Base-by-base conservation (phyloP, 805 yeast genomes). In the Wickerhamia fluorescens region DNA sequence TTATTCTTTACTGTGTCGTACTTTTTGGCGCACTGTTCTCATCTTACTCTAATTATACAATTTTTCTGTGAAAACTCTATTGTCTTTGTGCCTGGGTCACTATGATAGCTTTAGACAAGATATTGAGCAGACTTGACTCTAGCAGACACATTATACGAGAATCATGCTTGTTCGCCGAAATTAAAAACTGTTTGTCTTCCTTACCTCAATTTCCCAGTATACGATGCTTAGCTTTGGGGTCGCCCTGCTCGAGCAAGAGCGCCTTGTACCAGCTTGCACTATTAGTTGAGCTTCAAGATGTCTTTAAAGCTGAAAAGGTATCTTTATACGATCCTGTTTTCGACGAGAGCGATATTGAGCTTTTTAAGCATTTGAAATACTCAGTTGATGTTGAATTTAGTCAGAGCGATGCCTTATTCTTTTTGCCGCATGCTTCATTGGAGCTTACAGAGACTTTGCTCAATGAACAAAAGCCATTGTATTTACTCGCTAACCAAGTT, bases 391-490 rank as follows among this genome's bases (percentile, higher is more conserved):
- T 38, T 4, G 36, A 45, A 14, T 41, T 24, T 28, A 7, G 31
- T 11, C 26, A 31, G 10, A 27, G 18, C 11, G 29, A 13, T 16
- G 7, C 24, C 37, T 51, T 83, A 2, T 79, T 59, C 47, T 82
- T 73, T 44, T 60, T 83, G 26, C 94, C 94, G 0, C 94, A 83
- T 55, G 89, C 88, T 0, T 84, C 86, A 1, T 51, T 78, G 22
- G 59, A 50, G 11, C 42, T 75, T 11, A 70, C 78, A 1, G 66
- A 73, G 23, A n/a, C 15, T 2, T 37, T 75, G 1, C 28, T 74
- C 8, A 23, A 24, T 2, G 14, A 33, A 0, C 48, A 55, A 14
- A 16, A 45, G 19, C 74, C 79, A 2, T 30, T 23, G n/a, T 43
- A 52, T 20, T 37, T 71, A 24, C 47, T 77, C 12, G 76, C 75